These are phyloP conservation scores for Microdochium bolleyi DNA, from an alignment of 2,329 filamentous ascomycete genomes.

Conservation along the genomic window DNA sequence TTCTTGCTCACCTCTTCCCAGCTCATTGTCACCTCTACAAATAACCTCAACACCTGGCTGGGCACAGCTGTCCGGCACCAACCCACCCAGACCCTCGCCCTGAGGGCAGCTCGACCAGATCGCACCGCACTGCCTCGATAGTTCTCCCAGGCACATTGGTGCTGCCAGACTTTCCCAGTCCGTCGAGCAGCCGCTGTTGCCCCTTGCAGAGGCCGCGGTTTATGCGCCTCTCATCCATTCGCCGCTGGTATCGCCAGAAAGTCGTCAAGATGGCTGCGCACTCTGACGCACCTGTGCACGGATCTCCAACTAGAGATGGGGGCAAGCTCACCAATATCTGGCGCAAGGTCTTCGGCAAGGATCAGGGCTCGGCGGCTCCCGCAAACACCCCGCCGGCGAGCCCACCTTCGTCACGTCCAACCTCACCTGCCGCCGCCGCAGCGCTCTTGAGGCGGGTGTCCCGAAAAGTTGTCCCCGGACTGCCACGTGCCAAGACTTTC, in stretches of 20 bases:
- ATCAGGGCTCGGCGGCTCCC: constrained; percentile 9
- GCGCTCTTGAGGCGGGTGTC: constrained; percentile 33
- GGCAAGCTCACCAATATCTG: constrained; percentile 2
- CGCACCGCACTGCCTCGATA: neutral
- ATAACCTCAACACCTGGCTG: no score
- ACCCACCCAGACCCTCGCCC: neutral
- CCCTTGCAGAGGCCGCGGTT: neutral
- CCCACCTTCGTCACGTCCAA: constrained; percentile 11
- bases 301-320: constrained; percentile 19
- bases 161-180: neutral
- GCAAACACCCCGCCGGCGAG: constrained; percentile 10
- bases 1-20: neutral
- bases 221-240: neutral
- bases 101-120: neutral
- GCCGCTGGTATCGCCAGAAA: neutral
- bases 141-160: neutral
- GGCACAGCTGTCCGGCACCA: no score
- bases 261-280: neutral
- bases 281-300: neutral
- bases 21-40: neutral
- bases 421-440: constrained; percentile 7
- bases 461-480: constrained; percentile 64
- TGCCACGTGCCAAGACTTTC: constrained; percentile 73
- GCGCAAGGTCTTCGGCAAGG: constrained; percentile 16
- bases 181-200: neutral